These are phyloP conservation scores for Quercus tomentella DNA, from an alignment of 331 rosid genomes.

Conservation along the genomic window DNA sequence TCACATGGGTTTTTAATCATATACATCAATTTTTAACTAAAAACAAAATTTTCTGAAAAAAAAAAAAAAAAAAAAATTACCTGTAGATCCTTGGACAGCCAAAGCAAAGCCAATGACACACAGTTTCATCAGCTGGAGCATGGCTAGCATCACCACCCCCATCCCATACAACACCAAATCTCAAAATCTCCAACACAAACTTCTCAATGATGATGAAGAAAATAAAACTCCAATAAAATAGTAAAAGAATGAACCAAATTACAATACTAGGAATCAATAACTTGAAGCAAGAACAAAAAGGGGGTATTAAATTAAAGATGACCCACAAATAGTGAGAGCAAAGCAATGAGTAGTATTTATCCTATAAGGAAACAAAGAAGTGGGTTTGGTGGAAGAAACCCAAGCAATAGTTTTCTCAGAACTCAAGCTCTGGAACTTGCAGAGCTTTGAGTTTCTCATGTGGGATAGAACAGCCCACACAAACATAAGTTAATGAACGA, in stretches of 20 bases:
- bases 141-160: conserved; percentile 40
- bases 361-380: conserved; percentile 36
- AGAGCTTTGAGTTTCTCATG: conserved; percentile 44
- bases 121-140: conserved; percentile 54
- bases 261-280: conserved; percentile 27
- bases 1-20: background rate
- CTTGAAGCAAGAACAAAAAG: conserved; percentile 62
- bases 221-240: conserved; percentile 13
- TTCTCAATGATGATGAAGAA: conserved; percentile 21
- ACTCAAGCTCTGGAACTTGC: conserved; percentile 34
- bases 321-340: conserved; percentile 51
- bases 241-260: conserved; percentile 31
- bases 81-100: conserved; percentile 53
- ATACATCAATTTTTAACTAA: background rate
- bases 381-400: conserved; percentile 44
- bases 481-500: conserved; percentile 26
- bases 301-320: conserved; percentile 33
- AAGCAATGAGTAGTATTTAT: conserved; percentile 37
- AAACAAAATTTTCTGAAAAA: background rate
- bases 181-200: conserved; percentile 26
- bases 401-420: conserved; percentile 34
- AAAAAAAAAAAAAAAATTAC: conserved; percentile 37
- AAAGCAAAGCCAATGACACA: conserved; percentile 46
- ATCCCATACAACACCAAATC: conserved; percentile 51
- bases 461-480: conserved; percentile 26